A percentile compares a stretch with the other conserved stretches of the same genome.
Conservation (phyloP, 139 green algal genomes). For the Edaphochlamys debaryana region DNA sequence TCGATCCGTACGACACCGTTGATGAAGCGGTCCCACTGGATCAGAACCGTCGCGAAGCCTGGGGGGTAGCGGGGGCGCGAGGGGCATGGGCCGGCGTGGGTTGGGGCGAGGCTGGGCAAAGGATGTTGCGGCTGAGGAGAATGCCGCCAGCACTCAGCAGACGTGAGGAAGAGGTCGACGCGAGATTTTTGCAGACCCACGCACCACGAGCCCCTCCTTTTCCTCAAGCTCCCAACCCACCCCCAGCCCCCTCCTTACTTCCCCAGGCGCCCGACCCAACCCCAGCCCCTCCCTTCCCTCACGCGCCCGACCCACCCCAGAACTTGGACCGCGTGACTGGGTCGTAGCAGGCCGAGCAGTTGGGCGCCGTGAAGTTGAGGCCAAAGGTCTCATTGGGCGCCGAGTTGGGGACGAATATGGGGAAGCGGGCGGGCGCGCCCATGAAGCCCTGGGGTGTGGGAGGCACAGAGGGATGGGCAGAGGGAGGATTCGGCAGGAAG, state of each 20-base stretch:
- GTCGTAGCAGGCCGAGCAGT: constrained; percentile 35
- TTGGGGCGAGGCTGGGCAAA: too few species aligned
- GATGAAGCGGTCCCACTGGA: constrained; percentile 27
- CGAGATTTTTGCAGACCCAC: too few species aligned
- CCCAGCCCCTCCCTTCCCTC: not conserved
- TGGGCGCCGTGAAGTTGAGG: not conserved
- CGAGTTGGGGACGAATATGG: constrained; percentile 22
- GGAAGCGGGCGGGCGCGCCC: constrained; percentile 19
- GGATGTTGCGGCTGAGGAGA: not conserved
- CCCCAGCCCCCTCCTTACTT: too few species aligned
- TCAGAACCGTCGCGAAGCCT: constrained; percentile 39
- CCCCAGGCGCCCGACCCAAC: not conserved
- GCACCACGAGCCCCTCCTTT: too few species aligned
- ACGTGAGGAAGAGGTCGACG: too few species aligned
- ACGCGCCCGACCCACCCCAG: constrained; percentile 9
- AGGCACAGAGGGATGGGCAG: too few species aligned
- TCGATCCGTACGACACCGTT: constrained; percentile 13
- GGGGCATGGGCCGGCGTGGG: too few species aligned
- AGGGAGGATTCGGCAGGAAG: too few species aligned
- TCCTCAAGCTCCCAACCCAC: too few species aligned
- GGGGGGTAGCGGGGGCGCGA: not conserved
- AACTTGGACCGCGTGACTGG: constrained; percentile 36
- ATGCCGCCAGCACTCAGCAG: too few species aligned
- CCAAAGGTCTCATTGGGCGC: constrained; percentile 23
- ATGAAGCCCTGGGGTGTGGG: constrained; percentile 25